Conservation (phyloP, 1,139 yeast genomes). For the Hemisphaericaspora subhashii region DNA sequence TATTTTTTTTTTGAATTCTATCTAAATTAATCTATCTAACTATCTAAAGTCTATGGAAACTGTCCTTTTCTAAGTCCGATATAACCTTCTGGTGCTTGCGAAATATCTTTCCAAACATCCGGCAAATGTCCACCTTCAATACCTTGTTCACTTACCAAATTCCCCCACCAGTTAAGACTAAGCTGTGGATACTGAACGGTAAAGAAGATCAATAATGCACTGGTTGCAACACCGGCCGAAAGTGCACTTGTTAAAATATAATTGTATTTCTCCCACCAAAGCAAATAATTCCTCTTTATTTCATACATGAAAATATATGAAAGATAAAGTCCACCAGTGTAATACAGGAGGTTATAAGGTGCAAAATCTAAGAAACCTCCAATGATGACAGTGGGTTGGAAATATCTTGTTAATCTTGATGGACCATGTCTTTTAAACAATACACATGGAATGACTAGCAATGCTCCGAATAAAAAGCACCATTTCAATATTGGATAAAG, state of each 20-base stretch:
- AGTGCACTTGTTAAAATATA: conserved; percentile 60
- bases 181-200: conserved; percentile 48
- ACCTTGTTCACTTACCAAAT: conserved; percentile 42
- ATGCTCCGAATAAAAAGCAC: conserved; percentile 33
- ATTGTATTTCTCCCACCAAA: conserved; percentile 68
- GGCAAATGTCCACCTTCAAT: conserved; percentile 35
- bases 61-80: conserved; percentile 42
- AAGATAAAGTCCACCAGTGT: conserved; percentile 50
- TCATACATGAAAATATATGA: conserved; percentile 53
- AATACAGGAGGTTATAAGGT: conserved; percentile 58
- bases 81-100: conserved; percentile 44
- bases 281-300: conserved; percentile 46
- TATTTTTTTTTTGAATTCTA: conserved; percentile 6
- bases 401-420: conserved; percentile 28
- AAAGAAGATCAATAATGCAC: conserved; percentile 57
- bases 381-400: conserved; percentile 50
- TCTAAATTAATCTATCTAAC: not conserved
- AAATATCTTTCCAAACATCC: conserved; percentile 33
- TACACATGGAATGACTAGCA: conserved; percentile 28
- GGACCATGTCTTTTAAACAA: conserved; percentile 33
- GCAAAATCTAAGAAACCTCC: conserved; percentile 49
- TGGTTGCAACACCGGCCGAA: conserved; percentile 60
- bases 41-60: conserved; percentile 31
- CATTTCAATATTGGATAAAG: conserved; percentile 34
- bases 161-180: conserved; percentile 62